Percentiles rank a stretch among this genome's conserved stretches.
These are phyloP conservation scores for Polytrichum formosum DNA, from an alignment of 225 moss, liverwort and hornwort species.

Conservation along the genomic window DNA sequence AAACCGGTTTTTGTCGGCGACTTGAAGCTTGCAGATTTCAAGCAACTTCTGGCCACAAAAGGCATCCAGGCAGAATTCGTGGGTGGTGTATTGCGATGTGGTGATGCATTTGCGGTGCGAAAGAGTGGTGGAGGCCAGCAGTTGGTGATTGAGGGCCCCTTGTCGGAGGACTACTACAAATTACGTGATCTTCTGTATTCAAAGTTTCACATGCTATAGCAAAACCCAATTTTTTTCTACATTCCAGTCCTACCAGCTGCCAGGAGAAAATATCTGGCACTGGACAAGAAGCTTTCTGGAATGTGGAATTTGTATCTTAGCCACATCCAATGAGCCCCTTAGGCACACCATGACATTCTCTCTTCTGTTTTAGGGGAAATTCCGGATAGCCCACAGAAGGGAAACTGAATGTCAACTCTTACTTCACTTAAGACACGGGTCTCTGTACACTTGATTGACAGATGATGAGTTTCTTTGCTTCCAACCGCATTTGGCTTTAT, in stretches of 20 bases:
- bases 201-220: conserved; percentile 93
- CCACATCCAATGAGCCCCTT: background rate
- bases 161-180: conserved; percentile 95
- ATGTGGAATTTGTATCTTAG: background rate
- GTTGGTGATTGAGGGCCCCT: conserved; percentile 92
- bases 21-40: conserved; percentile 94
- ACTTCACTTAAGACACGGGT: too few species aligned
- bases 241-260: background rate
- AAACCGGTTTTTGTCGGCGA: conserved; percentile 97
- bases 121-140: conserved; percentile 97
- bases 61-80: conserved; percentile 98
- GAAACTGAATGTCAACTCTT: too few species aligned
- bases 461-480: too few species aligned
- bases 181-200: conserved; percentile 92
- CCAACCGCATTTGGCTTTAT: too few species aligned
- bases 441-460: too few species aligned
- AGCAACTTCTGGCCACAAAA: conserved; percentile 91
- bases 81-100: conserved; percentile 93
- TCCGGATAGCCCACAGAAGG: too few species aligned
- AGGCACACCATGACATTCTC: too few species aligned
- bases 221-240: background rate
- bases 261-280: background rate
- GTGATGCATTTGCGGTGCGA: conserved; percentile 88
- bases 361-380: too few species aligned
- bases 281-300: background rate